phyloP scores from a whole-genome alignment of 257 asterid genomes.

The Fraxinus anomala region DNA sequence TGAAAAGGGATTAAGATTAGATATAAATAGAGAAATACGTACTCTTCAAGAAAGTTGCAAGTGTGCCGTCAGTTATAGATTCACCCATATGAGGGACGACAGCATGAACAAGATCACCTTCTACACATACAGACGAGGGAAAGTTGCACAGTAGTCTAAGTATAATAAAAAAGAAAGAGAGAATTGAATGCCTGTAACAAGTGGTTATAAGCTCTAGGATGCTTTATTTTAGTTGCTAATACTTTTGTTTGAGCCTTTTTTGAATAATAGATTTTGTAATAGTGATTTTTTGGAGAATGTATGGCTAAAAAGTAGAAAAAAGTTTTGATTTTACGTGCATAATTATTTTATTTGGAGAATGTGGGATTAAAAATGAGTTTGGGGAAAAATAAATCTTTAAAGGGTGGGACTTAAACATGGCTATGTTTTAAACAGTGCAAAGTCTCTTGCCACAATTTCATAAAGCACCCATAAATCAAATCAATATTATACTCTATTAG shows the following conservation, averaged over 20 bases:
- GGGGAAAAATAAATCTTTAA: no score
- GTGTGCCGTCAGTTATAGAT: constrained; percentile 90
- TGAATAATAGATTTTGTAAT: no score
- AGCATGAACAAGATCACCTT: constrained; percentile 79
- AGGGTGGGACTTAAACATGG: no score
- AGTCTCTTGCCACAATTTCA: background rate
- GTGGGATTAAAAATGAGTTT: no score
- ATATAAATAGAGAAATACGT: constrained; percentile 29
- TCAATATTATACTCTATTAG: background rate
- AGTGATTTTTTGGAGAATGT: no score
- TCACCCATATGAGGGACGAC: constrained; percentile 98
- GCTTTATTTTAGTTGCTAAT: background rate
- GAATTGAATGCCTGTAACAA: background rate
- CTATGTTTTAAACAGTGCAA: background rate
- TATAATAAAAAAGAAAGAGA: background rate
- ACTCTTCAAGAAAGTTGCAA: constrained; percentile 91
- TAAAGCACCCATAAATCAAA: background rate
- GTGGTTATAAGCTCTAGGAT: background rate
- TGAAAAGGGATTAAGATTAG: background rate
- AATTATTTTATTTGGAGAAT: no score
- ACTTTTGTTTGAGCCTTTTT: background rate
- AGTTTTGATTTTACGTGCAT: no score
- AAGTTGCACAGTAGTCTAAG: constrained; percentile 3
- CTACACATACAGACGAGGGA: constrained; percentile 34
- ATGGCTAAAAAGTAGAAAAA: no score